Conservation (phyloP, 2,329 filamentous ascomycete species). For the Pseudogymnoascus sp. region DNA sequence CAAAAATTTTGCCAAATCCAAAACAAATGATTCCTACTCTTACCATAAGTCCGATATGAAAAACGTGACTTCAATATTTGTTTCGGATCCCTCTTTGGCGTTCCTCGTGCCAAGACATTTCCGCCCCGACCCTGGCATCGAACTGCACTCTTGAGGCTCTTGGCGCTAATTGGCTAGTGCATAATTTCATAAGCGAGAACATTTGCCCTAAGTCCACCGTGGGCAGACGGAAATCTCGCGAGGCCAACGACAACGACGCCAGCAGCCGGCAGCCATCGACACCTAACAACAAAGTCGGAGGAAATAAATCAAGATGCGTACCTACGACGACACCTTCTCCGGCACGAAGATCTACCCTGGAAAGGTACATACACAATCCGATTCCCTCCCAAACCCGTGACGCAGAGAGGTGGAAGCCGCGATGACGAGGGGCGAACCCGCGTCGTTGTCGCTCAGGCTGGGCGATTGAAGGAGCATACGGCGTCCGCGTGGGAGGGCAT, state of each 20-base stretch:
- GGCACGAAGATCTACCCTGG: conserved; percentile 72
- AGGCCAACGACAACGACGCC: conserved; percentile 10
- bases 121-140: background rate
- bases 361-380: conserved; percentile 51
- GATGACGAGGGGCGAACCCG: conserved; percentile 10
- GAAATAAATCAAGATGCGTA: conserved; percentile 11
- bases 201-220: conserved; percentile 10
- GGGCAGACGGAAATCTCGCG: conserved; percentile 10
- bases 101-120: conserved; percentile 3
- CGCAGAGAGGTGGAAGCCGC: conserved; percentile 9
- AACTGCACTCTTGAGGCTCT: background rate
- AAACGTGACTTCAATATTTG: background rate
- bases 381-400: conserved; percentile 16
- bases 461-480: background rate
- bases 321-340: conserved; percentile 68
- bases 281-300: conserved; percentile 9
- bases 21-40: background rate
- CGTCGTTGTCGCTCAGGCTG: conserved; percentile 2
- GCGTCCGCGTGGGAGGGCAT: conserved; percentile 2
- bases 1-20: background rate
- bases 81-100: background rate
- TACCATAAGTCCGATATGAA: background rate
- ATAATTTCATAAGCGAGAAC: conserved; percentile 11
- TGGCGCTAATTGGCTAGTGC: conserved; percentile 9
- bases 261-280: conserved; percentile 10